A percentile compares a stretch with the other conserved stretches of the same genome.
Conservation (phyloP, 306 rosid genomes). For the Casuarina cunninghamiana region DNA sequence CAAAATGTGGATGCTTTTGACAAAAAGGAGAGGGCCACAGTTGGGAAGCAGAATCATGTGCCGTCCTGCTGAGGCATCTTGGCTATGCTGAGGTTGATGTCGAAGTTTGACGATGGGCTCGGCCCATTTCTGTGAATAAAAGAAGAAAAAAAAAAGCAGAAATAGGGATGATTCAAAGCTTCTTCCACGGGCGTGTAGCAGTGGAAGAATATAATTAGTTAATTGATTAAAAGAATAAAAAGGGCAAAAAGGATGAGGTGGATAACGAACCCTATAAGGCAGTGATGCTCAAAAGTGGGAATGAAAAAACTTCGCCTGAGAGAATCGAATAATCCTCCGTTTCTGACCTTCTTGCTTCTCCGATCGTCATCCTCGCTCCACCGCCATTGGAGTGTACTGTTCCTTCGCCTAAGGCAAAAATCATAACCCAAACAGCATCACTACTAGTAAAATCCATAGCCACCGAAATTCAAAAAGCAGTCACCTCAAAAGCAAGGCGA, state of each 20-base stretch:
- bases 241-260: conserved; percentile 24
- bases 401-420: background rate
- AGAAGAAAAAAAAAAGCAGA: background rate
- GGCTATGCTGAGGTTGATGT: background rate
- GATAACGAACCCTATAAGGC: conserved; percentile 43
- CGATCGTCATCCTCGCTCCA: background rate
- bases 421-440: background rate
- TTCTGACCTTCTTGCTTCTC: background rate
- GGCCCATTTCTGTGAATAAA: background rate
- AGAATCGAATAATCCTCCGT: conserved; percentile 70
- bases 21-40: conserved; percentile 41
- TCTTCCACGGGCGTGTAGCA: conserved; percentile 11
- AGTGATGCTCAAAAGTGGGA: conserved; percentile 33
- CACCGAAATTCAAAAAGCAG: background rate
- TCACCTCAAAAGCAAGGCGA: conserved; percentile 29
- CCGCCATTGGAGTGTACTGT: background rate
- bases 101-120: too few relatives aligned
- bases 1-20: conserved; percentile 62
- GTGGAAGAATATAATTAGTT: background rate
- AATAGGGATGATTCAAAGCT: conserved; percentile 19
- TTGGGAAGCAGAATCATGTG: conserved; percentile 59
- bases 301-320: conserved; percentile 56
- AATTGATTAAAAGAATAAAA: background rate
- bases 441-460: background rate
- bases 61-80: conserved; percentile 40